Conservation (phyloP, 768 basidiomycete genomes). For the Boletus patriciae region DNA sequence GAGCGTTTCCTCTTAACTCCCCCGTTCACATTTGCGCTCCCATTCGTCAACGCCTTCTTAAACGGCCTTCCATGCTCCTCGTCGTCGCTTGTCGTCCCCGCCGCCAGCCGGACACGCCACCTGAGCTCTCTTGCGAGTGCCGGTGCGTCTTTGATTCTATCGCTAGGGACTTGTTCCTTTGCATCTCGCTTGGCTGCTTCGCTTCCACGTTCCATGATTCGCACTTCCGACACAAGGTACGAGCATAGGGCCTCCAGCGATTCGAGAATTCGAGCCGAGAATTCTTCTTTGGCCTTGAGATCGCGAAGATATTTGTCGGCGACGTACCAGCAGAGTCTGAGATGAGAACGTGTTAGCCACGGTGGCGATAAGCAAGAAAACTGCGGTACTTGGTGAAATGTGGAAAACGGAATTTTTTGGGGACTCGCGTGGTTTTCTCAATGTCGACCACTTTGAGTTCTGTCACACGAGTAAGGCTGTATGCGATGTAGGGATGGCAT, state of each 20-base stretch:
- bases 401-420: constrained; percentile 88
- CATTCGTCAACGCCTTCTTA: constrained; percentile 29
- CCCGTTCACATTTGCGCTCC: constrained; percentile 24
- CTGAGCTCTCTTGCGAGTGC: constrained; percentile 81
- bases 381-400: constrained; percentile 64
- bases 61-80: constrained; percentile 42
- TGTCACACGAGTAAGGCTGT: constrained; percentile 33
- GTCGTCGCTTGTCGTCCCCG: constrained; percentile 66
- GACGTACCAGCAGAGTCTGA: constrained; percentile 87
- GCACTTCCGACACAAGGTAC: constrained; percentile 78
- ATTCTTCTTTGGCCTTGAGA: constrained; percentile 56
- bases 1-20: constrained; percentile 43
- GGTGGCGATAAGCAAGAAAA: constrained; percentile 19
- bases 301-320: constrained; percentile 79
- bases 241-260: constrained; percentile 71
- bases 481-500: neutral
- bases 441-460: constrained; percentile 89
- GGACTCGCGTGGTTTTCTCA: constrained; percentile 89
- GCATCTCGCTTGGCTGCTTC: constrained; percentile 75
- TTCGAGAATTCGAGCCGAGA: constrained; percentile 59
- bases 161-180: constrained; percentile 77
- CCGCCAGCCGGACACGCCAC: constrained; percentile 72
- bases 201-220: constrained; percentile 65
- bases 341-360: constrained; percentile 4
- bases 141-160: constrained; percentile 79